phyloP scores from a whole-genome alignment of 1,284 basidiomycete species.

The Bjerkandera adusta region DNA sequence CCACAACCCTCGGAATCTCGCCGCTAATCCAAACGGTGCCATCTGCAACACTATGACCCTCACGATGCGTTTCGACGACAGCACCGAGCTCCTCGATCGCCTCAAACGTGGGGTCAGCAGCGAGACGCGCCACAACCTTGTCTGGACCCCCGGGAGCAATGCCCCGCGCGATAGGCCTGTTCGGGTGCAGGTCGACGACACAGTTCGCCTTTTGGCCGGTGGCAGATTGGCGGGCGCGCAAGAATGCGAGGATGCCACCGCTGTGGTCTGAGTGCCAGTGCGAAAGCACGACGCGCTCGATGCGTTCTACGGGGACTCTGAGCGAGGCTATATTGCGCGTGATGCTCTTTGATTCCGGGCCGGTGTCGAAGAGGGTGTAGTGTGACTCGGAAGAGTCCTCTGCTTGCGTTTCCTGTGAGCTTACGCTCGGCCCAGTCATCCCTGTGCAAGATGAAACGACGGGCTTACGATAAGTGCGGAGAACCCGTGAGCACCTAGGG shows the following conservation, averaged over 20 bases:
- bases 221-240: constrained; percentile 38
- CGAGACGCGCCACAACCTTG: constrained; percentile 58
- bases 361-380: constrained; percentile 75
- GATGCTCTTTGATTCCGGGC: constrained; percentile 72
- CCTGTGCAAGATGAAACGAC: not conserved
- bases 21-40: constrained; percentile 74
- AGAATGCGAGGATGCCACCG: constrained; percentile 65
- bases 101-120: constrained; percentile 69
- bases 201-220: constrained; percentile 32
- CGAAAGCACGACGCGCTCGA: constrained; percentile 68
- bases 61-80: constrained; percentile 48
- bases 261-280: constrained; percentile 89
- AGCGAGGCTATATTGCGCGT: constrained; percentile 67
- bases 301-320: constrained; percentile 47
- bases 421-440: not conserved
- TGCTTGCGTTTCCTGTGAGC: constrained; percentile 35
- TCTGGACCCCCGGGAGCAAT: constrained; percentile 63
- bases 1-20: constrained; percentile 69
- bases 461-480: constrained; percentile 69
- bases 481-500: constrained; percentile 78
- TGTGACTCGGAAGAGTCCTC: constrained; percentile 40
- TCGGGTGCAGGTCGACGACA: constrained; percentile 72
- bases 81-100: constrained; percentile 58
- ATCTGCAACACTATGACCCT: constrained; percentile 62
- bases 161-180: constrained; percentile 70